Evolutionary conservation across 2,329 filamentous ascomycete genomes (phyloP), one percentile per base, ranked within the genome.

Genomic region (Colletotrichum sp.): DNA sequence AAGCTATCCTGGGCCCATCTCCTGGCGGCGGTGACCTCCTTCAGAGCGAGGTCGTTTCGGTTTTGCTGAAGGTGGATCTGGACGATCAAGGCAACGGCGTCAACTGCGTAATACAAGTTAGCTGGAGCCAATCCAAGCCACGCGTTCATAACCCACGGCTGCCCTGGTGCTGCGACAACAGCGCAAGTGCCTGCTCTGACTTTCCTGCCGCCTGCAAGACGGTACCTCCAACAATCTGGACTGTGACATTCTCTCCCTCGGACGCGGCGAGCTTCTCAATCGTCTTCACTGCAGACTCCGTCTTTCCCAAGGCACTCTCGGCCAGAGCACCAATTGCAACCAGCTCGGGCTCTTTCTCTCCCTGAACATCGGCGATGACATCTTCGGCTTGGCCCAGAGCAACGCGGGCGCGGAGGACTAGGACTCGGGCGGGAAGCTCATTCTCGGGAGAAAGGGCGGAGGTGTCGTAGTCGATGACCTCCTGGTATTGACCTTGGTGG

Each of bases 1-100:
- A 98, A 87, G 79, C 94, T 98, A 83, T 98, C 97, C 86, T 99
- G 96, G 9, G 96, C 97, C 95, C 96, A 98, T 85, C 95, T 92
- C 83, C 96, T 92, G 43, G 97, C 97, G 43, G 94, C 92, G 67
- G 93, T 88, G 48, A 98, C 96, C 86, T 98, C 96, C 86, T 98
- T 98, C 15, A 96, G 81, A 2, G 97, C 97, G 65, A 98, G 91
- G 84, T 98, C 96, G 80, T 94, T 94, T 79, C 96, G 92, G 88
- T 98, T 98, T 83, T 98, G 95, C 80, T 95, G 91, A 12, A 98
- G 92, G 82, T 98, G 94, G 79, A 98, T 97, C 84, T 99, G 96
- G 34, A 96, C 93, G 78, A 97, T 96, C 77, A 98, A 87, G 60
- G 96, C 94, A 68, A 98, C 95, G 70, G 95, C 94, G 79, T 93